These are phyloP conservation scores for Pythium brassicae DNA, from an alignment of 352 stramenopile genomes.

Conservation along the genomic window DNA sequence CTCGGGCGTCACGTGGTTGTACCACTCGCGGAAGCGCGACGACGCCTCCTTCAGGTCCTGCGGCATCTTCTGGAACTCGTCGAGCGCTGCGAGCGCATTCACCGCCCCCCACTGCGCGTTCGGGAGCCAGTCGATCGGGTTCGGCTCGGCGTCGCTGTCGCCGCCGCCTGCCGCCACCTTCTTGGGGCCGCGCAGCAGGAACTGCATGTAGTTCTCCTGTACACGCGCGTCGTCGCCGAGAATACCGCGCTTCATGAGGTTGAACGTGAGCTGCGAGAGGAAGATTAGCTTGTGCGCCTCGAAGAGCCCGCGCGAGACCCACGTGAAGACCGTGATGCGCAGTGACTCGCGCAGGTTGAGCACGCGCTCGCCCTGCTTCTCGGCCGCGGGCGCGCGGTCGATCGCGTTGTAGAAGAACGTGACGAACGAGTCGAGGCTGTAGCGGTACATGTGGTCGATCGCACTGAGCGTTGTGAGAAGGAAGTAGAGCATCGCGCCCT, in stretches of 20 bases:
- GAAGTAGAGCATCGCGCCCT: conserved; percentile 98
- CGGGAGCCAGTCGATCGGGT: conserved; percentile 91
- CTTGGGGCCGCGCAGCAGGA: conserved; percentile 89
- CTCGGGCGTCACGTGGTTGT: conserved; percentile 95
- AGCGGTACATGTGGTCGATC: conserved; percentile 99
- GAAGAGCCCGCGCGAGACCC: conserved; percentile 95
- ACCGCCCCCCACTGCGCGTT: conserved; percentile 89
- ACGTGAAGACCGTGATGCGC: conserved; percentile 96
- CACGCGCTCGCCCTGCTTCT: conserved; percentile 90
- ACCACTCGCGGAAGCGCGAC: conserved; percentile 97
- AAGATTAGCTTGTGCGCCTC: conserved; percentile 98
- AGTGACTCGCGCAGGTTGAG: conserved; percentile 91
- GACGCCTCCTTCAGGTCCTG: conserved; percentile 95
- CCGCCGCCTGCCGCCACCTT: conserved; percentile 33
- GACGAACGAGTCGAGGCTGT: conserved; percentile 96
- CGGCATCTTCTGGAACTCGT: conserved; percentile 97
- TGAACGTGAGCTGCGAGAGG: conserved; percentile 95
- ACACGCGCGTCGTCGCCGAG: conserved; percentile 92
- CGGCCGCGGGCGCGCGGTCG: conserved; percentile 71
- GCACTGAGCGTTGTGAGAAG: conserved; percentile 93
- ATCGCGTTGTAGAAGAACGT: conserved; percentile 98
- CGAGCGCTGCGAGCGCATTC: conserved; percentile 87
- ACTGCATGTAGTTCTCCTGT: conserved; percentile 96
- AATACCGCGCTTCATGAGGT: conserved; percentile 95
- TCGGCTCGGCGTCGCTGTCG: conserved; percentile 46